Percentiles rank a stretch among this genome's conserved stretches.
phyloP scores from a whole-genome alignment of 75 land plant species.

The Isoetes taiwanensis region DNA sequence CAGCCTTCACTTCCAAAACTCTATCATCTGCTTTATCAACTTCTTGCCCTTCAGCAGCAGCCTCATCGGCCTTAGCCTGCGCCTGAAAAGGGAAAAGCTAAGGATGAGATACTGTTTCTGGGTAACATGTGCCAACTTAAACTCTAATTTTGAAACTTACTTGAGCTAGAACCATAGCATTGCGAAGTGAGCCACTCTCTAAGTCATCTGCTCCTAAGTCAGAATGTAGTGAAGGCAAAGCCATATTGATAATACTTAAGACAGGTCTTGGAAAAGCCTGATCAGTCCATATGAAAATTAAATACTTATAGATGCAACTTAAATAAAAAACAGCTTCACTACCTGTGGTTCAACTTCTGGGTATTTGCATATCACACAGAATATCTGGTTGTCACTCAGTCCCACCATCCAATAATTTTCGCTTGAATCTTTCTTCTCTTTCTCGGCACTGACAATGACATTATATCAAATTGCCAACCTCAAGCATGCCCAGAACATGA shows the following conservation, averaged over 20 bases:
- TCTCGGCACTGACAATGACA: slow-evolving; percentile 71
- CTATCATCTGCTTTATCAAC: slow-evolving; percentile 45
- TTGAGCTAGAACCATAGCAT: too few species aligned
- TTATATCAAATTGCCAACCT: too few species aligned
- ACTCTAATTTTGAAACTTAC: too few species aligned
- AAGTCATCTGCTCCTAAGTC: slow-evolving; percentile 84
- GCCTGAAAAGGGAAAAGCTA: slow-evolving; percentile 50
- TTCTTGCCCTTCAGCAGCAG: slow-evolving; percentile 36
- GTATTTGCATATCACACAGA: slow-evolving; percentile 69
- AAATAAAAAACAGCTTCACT: background rate
- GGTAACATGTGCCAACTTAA: too few species aligned
- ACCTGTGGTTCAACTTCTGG: slow-evolving; percentile 74
- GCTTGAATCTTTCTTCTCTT: slow-evolving; percentile 44
- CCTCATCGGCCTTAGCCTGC: slow-evolving; percentile 41
- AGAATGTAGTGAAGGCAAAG: slow-evolving; percentile 72
- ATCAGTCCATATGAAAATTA: too few species aligned
- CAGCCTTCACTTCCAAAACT: slow-evolving; percentile 57
- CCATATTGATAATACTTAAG: slow-evolving; percentile 43
- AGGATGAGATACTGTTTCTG: too few species aligned
- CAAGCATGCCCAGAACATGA: background rate
- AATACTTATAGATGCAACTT: background rate
- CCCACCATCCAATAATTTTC: slow-evolving; percentile 90
- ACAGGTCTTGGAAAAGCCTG: slow-evolving; percentile 87
- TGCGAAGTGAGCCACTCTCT: too few species aligned
- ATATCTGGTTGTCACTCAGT: slow-evolving; percentile 48